Percentiles rank a stretch among this genome's conserved stretches.
phyloP scores from a whole-genome alignment of 768 basidiomycete genomes.

The Tylopilus rubrobrunneus region DNA sequence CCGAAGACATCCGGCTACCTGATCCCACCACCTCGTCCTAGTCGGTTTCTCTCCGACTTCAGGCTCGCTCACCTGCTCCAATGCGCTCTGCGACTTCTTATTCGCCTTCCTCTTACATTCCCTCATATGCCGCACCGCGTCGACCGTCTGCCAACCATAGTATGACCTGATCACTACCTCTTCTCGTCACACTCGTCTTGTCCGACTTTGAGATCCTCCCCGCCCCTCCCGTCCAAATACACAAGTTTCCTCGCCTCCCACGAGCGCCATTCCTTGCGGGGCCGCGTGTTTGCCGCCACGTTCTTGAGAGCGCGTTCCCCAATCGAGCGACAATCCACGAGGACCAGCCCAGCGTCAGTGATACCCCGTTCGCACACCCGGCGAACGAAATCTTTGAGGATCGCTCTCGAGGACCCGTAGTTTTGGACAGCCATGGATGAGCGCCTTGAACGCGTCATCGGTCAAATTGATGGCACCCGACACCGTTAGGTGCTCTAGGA shows the following conservation, averaged over 20 bases:
- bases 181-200: slow-evolving; percentile 79
- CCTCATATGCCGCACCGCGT: slow-evolving; percentile 62
- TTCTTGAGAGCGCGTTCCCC: slow-evolving; percentile 62
- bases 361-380: slow-evolving; percentile 45
- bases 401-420: slow-evolving; percentile 60
- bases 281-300: slow-evolving; percentile 52
- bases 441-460: slow-evolving; percentile 56
- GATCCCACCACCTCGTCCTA: slow-evolving; percentile 37
- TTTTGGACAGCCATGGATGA: slow-evolving; percentile 60
- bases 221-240: slow-evolving; percentile 70
- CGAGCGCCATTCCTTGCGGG: slow-evolving; percentile 70
- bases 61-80: slow-evolving; percentile 30
- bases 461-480: slow-evolving; percentile 64
- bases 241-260: slow-evolving; percentile 65
- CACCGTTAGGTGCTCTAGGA: slow-evolving; percentile 66
- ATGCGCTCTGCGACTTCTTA: slow-evolving; percentile 39
- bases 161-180: slow-evolving; percentile 81
- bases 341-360: slow-evolving; percentile 55
- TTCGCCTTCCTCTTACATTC: slow-evolving; percentile 57
- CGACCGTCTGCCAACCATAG: slow-evolving; percentile 83
- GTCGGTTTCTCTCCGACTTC: slow-evolving; percentile 24
- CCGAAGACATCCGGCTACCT: slow-evolving; percentile 45
- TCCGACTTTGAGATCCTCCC: slow-evolving; percentile 60
- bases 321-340: slow-evolving; percentile 73
- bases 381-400: slow-evolving; percentile 66